Evolutionary conservation across 2,329 filamentous ascomycete species (phyloP).

Genomic region (Penicillium sp.): DNA sequence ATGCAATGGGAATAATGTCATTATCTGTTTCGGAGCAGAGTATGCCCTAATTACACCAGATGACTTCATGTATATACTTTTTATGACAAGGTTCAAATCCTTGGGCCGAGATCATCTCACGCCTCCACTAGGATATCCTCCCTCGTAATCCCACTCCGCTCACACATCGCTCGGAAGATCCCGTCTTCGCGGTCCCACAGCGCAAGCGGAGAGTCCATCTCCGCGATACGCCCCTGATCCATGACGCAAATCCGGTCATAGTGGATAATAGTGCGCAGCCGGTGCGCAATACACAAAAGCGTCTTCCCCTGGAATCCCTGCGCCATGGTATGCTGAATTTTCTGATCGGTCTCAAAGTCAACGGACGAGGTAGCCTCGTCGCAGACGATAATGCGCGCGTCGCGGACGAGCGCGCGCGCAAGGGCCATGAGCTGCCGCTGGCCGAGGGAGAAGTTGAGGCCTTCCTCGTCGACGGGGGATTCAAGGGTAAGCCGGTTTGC

Average conservation of each 20-base stretch:
- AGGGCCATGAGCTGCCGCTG: constrained; percentile 95
- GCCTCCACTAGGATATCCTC: constrained; percentile 38
- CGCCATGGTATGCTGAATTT: constrained; percentile 89
- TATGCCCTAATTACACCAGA: not conserved
- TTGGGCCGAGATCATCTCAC: not conserved
- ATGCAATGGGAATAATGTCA: not conserved
- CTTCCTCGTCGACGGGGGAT: constrained; percentile 85
- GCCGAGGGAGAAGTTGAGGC: constrained; percentile 91
- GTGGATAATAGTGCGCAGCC: constrained; percentile 85
- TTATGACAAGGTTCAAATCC: not conserved
- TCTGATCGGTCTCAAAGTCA: constrained; percentile 95
- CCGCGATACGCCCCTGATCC: constrained; percentile 84
- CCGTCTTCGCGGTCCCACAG: constrained; percentile 70
- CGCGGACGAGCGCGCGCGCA: constrained; percentile 83
- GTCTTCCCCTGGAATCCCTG: constrained; percentile 84
- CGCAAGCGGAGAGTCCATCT: constrained; percentile 75
- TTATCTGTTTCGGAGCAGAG: constrained; percentile 2
- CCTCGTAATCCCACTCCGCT: constrained; percentile 72
- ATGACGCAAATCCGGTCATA: constrained; percentile 98
- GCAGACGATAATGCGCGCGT: constrained; percentile 89
- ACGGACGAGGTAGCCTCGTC: constrained; percentile 94
- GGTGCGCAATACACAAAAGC: constrained; percentile 87
- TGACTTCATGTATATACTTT: not conserved
- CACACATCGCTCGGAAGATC: constrained; percentile 89
- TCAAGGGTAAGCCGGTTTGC: constrained; percentile 59